Evolutionary conservation across 345 rosid species (phyloP).

Genomic region (Kandelia obovata): DNA sequence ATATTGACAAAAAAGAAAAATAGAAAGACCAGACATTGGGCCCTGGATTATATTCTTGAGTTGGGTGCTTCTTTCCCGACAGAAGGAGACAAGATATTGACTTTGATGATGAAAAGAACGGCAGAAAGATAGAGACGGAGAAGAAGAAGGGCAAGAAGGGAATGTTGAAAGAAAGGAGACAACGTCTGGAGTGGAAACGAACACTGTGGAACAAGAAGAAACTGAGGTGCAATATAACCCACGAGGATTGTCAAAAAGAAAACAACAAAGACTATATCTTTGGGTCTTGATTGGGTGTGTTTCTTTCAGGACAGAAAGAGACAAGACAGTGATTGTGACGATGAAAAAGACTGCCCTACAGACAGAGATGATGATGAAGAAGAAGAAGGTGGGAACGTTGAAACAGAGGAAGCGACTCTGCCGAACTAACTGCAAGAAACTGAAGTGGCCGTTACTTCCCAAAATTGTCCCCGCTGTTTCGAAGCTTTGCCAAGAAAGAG

Average conservation of each 20-base stretch:
- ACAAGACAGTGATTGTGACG: conserved; percentile 20
- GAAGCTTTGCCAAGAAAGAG: no score
- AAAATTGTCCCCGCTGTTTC: no score
- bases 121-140: conserved; percentile 24
- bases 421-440: conserved; percentile 10
- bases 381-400: neutral
- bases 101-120: conserved; percentile 13
- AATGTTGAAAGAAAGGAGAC: conserved; percentile 15
- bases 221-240: conserved; percentile 17
- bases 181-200: conserved; percentile 7
- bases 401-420: neutral
- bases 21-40: conserved; percentile 29
- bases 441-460: no score
- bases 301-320: conserved; percentile 22
- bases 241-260: no score
- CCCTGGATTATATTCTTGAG: conserved; percentile 8
- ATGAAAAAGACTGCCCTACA: conserved; percentile 12
- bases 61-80: conserved; percentile 14
- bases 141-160: conserved; percentile 28
- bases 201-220: conserved; percentile 19
- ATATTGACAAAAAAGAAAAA: neutral
- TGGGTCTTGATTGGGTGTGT: conserved; percentile 24
- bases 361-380: conserved; percentile 16
- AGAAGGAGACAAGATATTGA: conserved; percentile 29
- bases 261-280: conserved; percentile 20